Evolutionary conservation across 2,329 filamentous ascomycete species (phyloP), one percentile per base, ranked within the genome.

Genomic region (Colletotrichum truncatum): DNA sequence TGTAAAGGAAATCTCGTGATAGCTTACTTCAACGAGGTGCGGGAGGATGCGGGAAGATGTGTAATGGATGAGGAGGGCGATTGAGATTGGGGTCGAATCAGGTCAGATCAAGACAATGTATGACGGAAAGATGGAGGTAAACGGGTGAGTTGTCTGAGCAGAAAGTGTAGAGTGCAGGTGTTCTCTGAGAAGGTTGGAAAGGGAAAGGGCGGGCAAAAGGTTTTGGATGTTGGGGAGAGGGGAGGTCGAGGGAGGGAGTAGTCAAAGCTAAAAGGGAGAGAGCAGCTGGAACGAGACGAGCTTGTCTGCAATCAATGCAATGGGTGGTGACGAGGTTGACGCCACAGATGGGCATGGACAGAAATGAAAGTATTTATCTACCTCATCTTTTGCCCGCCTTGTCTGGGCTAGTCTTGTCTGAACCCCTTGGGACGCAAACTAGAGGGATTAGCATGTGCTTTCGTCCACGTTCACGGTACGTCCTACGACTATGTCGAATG

Each of bases 311-410:
- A 49, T 57, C 28, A 39, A 55, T 61, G 41, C 38, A 26, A 25
- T 30, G n/a, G 45, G 30, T 64, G 61, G 39, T 64, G 61, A 65
- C 62, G 62, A 65, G 62, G 34, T 65, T 48, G 57, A 55, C 62
- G 62, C 62, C 62, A 65, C 62, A 61, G 32, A 55, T 34, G 46
- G 46, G 38, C 39, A 64, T 60, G 61, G 61, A 60, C 55, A 52
- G 55, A 60, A 48, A 64, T 60, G 61, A 64, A 62, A 65, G 62
- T 65, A 65, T 61, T 61, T 65, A 65, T 65, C 49, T 61, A 55
- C 49, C 56, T 46, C 39, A 51, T 23, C 23, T 21, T 39, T 18
- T 36, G 28, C 18, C 14, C 52, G 32, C 52, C 25, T 43, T 45
- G 39, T 46, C 28, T 38, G 58, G 39, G 51, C 28, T 43, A 48